Base-by-base conservation (phyloP, 176 grass and related monocot genomes). In the Avena sativa region DNA sequence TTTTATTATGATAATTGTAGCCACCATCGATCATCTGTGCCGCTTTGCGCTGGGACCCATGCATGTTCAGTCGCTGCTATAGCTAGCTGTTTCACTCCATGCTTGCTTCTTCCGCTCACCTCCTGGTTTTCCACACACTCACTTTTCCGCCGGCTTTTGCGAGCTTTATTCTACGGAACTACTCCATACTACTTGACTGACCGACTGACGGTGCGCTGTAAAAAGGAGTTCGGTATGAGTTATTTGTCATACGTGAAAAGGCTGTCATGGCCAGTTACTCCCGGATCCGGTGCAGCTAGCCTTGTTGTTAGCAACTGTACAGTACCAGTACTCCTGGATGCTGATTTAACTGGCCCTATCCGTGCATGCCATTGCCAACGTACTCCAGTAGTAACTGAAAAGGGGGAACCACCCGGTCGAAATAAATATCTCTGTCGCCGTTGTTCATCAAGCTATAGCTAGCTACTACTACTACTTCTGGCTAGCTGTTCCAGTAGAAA, bases 1-100 rank as follows among this genome's bases (percentile, higher is more conserved):
- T 23, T 43, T 43, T 65, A 79, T 43, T 65, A 79, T 67, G 13
- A 83, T 87, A 87, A 74, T 80, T 32, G 36, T 73, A 30, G 73
- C 51, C 26, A 30, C 9, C 40, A 43, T 38, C 36, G 36, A 38
- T 4, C 36, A 87, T 84, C 75, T 56, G 71, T 61, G 65, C 20
- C 74, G 56, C 74, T 78, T 84, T 87, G 34, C 20, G 12, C 81
- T 84, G 85, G 85, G 85, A 87, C 80, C 89, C 89, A 91, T 48
- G 9, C 66, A 84, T 84, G 85, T 84, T 80, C 58, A 76, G 79
- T 20, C 8, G 62, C 63, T 57, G 23, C 23, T 23, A 23, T 23
- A 23, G 23, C 23, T 48, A 48, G 46, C 9, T 40, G 5, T 40
- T 0, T 40, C 38, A 43, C 12, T 69, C 47, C 47, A 69, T 69